Evolutionary conservation across 768 basidiomycete species (phyloP).

Genomic region (Lentinula sp.): DNA sequence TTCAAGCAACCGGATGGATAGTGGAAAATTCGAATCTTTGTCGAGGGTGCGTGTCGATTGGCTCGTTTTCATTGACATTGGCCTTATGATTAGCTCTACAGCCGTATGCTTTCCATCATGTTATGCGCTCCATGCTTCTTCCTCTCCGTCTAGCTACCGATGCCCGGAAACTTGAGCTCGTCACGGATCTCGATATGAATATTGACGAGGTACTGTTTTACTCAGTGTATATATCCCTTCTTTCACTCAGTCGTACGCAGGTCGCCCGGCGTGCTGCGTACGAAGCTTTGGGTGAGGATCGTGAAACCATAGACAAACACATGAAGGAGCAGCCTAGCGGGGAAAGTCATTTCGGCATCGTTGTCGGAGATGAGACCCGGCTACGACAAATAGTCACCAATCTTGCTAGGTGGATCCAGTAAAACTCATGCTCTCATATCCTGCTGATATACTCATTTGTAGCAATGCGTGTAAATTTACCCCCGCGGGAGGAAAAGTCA

Average conservation of each 20-base stretch:
- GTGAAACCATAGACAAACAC: conserved; percentile 21
- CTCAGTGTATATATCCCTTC: background rate
- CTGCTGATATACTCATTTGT: background rate
- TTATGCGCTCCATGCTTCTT: conserved; percentile 52
- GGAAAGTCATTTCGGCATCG: conserved; percentile 38
- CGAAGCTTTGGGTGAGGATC: conserved; percentile 34
- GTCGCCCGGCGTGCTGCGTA: conserved; percentile 41
- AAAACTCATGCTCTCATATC: background rate
- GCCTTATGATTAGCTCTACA: conserved; percentile 7
- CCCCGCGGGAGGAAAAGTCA: conserved; percentile 45
- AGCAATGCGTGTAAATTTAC: conserved; percentile 62
- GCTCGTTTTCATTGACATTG: background rate
- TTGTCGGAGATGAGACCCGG: conserved; percentile 67
- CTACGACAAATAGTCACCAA: conserved; percentile 65
- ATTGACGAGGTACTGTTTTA: conserved; percentile 39
- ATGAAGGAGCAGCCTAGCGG: conserved; percentile 23
- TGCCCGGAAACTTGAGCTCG: conserved; percentile 52
- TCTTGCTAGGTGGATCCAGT: conserved; percentile 43
- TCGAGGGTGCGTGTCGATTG: conserved; percentile 21
- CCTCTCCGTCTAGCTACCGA: conserved; percentile 51
- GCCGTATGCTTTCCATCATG: conserved; percentile 59
- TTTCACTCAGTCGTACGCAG: conserved; percentile 16
- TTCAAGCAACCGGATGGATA: conserved; percentile 60
- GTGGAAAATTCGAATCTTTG: conserved; percentile 59
- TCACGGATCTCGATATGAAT: conserved; percentile 46